These are phyloP conservation scores for Apodospora peruviana DNA, from an alignment of 495 filamentous ascomycete species.

Conservation along the genomic window DNA sequence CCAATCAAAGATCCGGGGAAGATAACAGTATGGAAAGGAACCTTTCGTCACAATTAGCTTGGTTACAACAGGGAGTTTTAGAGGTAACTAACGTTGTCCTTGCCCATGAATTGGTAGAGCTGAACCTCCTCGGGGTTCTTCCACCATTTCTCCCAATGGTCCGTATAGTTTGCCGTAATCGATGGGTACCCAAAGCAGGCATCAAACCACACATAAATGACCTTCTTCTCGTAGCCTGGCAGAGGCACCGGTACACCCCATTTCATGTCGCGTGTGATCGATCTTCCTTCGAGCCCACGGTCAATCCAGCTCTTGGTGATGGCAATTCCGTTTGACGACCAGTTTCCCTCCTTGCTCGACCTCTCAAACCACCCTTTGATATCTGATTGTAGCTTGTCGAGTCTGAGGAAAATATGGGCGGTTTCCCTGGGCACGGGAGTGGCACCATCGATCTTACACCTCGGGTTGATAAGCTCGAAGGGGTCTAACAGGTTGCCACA, in stretches of 20 bases:
- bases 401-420: conserved; percentile 60
- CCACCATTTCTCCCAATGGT: conserved; percentile 96
- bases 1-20: conserved; percentile 87
- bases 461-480: conserved; percentile 52
- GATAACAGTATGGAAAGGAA: conserved; percentile 89
- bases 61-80: background rate
- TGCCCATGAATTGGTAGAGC: conserved; percentile 97
- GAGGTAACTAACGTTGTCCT: conserved; percentile 68
- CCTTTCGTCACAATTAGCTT: conserved; percentile 6
- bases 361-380: conserved; percentile 66
- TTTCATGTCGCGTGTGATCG: conserved; percentile 84
- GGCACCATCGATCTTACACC: conserved; percentile 77
- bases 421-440: conserved; percentile 65
- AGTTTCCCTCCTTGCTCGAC: conserved; percentile 37
- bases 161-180: conserved; percentile 89
- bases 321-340: conserved; percentile 70
- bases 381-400: conserved; percentile 72
- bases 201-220: conserved; percentile 98
- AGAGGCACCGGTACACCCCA: conserved; percentile 67
- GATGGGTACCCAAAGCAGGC: conserved; percentile 95
- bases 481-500: conserved; percentile 75
- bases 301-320: conserved; percentile 77
- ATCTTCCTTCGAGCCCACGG: conserved; percentile 71
- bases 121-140: conserved; percentile 79
- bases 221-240: conserved; percentile 68